Percentiles rank a stretch among this genome's conserved stretches.
Conservation (phyloP, 1,139 yeast species). For the Saccharomycopsis phalli region DNA sequence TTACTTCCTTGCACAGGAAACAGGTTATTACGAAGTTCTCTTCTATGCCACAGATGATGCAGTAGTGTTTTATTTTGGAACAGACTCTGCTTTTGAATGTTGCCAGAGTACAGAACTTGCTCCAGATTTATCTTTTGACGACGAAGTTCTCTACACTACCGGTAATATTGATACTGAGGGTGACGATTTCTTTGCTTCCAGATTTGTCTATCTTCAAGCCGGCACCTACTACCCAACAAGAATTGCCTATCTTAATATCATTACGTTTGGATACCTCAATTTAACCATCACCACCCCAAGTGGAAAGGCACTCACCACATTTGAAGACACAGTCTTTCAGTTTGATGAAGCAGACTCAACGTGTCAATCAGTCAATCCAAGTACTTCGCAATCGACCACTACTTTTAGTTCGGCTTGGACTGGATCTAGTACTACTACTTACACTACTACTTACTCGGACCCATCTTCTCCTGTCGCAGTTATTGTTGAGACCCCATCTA, state of each 20-base stretch:
- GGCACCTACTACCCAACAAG: conserved; percentile 16
- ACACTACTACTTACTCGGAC: background rate
- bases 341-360: conserved; percentile 1
- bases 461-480: conserved; percentile 5
- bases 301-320: conserved; percentile 18
- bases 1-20: conserved; percentile 18
- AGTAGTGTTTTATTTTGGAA: conserved; percentile 15
- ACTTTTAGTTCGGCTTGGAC: background rate
- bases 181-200: background rate
- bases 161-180: background rate
- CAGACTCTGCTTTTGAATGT: conserved; percentile 15
- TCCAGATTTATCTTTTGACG: background rate
- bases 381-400: background rate
- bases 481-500: conserved; percentile 7
- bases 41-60: conserved; percentile 11
- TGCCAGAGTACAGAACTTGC: conserved; percentile 8
- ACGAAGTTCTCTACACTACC: conserved; percentile 5
- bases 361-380: background rate
- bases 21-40: conserved; percentile 16
- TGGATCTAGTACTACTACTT: conserved; percentile 2
- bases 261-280: conserved; percentile 15
- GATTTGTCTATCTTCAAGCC: conserved; percentile 20
- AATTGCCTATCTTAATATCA: conserved; percentile 19
- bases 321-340: conserved; percentile 7
- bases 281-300: conserved; percentile 21